Conservation (phyloP, 2,329 filamentous ascomycete genomes). For the Talaromyces sp. region DNA sequence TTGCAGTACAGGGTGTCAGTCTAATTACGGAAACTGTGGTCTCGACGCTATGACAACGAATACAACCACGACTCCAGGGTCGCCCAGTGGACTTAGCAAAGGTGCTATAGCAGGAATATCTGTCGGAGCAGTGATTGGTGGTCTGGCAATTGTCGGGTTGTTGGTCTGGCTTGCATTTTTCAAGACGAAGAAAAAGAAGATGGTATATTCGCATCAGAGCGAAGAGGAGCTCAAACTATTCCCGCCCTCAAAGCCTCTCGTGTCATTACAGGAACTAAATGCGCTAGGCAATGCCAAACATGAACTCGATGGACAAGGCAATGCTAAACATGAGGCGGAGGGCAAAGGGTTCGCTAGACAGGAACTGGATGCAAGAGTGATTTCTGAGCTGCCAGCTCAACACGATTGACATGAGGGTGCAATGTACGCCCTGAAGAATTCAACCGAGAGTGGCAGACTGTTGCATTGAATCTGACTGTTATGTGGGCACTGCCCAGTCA, state of each 20-base stretch:
- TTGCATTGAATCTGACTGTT: neutral
- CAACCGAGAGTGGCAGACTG: no score
- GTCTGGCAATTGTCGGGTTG: neutral
- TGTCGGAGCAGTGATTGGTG: neutral
- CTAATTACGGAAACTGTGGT: neutral
- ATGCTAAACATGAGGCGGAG: neutral
- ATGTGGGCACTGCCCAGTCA: neutral
- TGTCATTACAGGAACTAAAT: neutral
- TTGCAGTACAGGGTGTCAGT: neutral
- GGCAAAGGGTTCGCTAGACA: neutral
- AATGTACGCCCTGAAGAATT: neutral
- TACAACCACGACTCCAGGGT: neutral
- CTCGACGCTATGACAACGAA: neutral
- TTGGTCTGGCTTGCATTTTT: neutral
- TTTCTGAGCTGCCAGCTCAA: neutral
- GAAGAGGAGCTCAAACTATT: neutral
- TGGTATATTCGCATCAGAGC: neutral
- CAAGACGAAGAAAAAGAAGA: neutral
- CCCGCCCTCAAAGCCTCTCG: neutral
- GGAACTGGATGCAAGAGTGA: neutral
- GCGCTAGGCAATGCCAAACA: neutral
- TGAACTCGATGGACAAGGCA: neutral
- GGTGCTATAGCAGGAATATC: constrained; percentile 2
- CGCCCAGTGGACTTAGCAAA: neutral
- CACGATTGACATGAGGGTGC: neutral